These are phyloP conservation scores for Naganishia cerealis DNA, from an alignment of 1,284 basidiomycete genomes.

Conservation along the genomic window DNA sequence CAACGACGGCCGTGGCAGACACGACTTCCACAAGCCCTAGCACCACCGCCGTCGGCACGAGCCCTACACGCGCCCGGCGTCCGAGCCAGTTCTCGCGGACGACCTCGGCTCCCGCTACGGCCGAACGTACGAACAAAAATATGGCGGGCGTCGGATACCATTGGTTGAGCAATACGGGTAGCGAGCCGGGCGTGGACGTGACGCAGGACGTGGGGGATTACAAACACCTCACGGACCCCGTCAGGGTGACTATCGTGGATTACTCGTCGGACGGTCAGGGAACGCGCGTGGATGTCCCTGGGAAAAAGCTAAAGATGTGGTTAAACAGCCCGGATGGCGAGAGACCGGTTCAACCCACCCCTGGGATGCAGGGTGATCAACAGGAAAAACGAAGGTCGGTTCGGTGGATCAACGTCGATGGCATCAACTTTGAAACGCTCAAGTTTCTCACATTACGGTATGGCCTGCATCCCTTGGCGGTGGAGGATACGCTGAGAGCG, in stretches of 20 bases:
- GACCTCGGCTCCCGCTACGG: not conserved
- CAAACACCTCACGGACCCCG: constrained; percentile 19
- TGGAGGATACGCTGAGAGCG: constrained; percentile 52
- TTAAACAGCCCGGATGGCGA: constrained; percentile 43
- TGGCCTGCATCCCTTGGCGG: constrained; percentile 51
- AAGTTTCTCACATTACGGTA: constrained; percentile 50
- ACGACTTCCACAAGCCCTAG: not conserved
- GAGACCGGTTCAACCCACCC: constrained; percentile 37
- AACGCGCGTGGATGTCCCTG: constrained; percentile 46
- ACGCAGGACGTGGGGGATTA: constrained; percentile 37
- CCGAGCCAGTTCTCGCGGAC: constrained; percentile 12
- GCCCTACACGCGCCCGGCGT: constrained; percentile 15
- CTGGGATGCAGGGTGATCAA: constrained; percentile 36
- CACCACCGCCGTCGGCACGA: not conserved
- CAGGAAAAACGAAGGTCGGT: constrained; percentile 34
- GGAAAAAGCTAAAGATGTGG: constrained; percentile 47
- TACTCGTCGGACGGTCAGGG: constrained; percentile 47
- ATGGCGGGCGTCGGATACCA: constrained; percentile 36
- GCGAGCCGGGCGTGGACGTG: constrained; percentile 55
- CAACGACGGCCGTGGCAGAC: not conserved
- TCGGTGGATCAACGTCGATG: constrained; percentile 47
- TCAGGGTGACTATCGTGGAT: constrained; percentile 45
- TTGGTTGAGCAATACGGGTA: constrained; percentile 51
- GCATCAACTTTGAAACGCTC: constrained; percentile 53
- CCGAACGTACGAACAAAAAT: constrained; percentile 5